Evolutionary conservation across 768 basidiomycete genomes (phyloP).

Genomic region (Trametopsis cervina): DNA sequence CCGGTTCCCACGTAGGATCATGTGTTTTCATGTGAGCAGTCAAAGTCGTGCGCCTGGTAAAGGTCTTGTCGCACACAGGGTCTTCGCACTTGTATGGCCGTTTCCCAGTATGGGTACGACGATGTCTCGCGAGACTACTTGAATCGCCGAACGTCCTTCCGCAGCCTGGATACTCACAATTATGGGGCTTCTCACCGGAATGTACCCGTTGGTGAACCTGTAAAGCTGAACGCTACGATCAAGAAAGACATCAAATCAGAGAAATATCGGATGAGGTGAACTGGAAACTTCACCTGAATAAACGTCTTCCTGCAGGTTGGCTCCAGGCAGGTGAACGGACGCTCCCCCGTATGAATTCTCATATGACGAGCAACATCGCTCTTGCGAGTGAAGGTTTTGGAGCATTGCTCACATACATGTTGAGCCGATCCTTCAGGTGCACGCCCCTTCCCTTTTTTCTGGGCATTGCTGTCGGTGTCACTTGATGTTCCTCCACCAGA

Average conservation of each 20-base stretch:
- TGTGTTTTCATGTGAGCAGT: slow-evolving; percentile 86
- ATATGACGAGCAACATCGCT: slow-evolving; percentile 83
- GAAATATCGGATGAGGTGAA: not conserved
- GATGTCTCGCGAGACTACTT: slow-evolving; percentile 85
- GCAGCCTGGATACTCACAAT: slow-evolving; percentile 85
- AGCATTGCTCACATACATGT: slow-evolving; percentile 70
- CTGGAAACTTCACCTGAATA: slow-evolving; percentile 59
- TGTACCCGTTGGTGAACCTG: slow-evolving; percentile 87
- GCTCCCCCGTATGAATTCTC: slow-evolving; percentile 87
- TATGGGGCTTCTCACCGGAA: slow-evolving; percentile 90
- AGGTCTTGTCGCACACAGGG: slow-evolving; percentile 78
- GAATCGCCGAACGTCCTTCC: slow-evolving; percentile 88
- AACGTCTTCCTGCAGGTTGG: slow-evolving; percentile 82
- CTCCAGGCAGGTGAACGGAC: slow-evolving; percentile 73
- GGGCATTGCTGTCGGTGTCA: slow-evolving; percentile 21
- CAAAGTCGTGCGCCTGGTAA: slow-evolving; percentile 78
- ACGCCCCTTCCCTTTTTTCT: slow-evolving; percentile 24
- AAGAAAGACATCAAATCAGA: not conserved
- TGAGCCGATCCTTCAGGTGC: slow-evolving; percentile 39
- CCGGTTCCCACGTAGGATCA: slow-evolving; percentile 79
- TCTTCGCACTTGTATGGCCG: slow-evolving; percentile 84
- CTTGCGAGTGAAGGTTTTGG: slow-evolving; percentile 74
- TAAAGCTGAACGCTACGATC: slow-evolving; percentile 72
- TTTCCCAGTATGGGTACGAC: slow-evolving; percentile 83
- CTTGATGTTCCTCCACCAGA: slow-evolving; percentile 15